Percentiles rank a stretch among this genome's conserved stretches.
These are phyloP conservation scores for Mixia osmundae DNA, from an alignment of 1,284 basidiomycete species.

Conservation along the genomic window DNA sequence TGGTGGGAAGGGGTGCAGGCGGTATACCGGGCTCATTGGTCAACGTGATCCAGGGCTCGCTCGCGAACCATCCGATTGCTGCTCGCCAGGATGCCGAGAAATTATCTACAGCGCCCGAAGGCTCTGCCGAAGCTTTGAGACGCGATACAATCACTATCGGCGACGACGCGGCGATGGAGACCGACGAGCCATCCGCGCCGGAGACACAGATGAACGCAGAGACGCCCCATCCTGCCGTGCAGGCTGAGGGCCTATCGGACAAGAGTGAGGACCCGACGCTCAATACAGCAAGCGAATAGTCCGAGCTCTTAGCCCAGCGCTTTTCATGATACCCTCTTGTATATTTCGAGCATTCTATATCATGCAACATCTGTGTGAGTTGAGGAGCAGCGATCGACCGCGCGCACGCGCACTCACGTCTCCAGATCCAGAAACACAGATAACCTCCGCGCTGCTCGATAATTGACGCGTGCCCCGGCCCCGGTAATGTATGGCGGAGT, in stretches of 20 bases:
- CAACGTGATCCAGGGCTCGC: background rate
- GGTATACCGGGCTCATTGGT: background rate
- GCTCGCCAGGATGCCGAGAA: constrained; percentile 1
- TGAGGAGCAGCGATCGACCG: too few species aligned
- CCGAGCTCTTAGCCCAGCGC: too few species aligned
- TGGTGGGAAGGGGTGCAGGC: background rate
- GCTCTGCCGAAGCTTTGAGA: constrained; percentile 26
- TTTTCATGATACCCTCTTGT: too few species aligned
- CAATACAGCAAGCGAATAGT: too few species aligned
- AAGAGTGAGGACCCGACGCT: constrained; percentile 43
- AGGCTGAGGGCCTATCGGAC: constrained; percentile 47
- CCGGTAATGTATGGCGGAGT: too few species aligned
- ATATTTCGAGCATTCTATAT: too few species aligned
- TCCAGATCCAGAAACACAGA: too few species aligned
- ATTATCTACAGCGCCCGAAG: constrained; percentile 28
- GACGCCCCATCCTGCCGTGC: constrained; percentile 31
- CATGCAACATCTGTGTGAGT: too few species aligned
- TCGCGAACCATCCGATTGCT: background rate
- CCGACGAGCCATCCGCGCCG: constrained; percentile 32
- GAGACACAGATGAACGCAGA: constrained; percentile 40
- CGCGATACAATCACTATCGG: constrained; percentile 35
- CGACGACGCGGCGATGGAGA: constrained; percentile 32
- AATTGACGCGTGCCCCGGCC: too few species aligned
- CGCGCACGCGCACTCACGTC: too few species aligned
- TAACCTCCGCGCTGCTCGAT: too few species aligned